Base-by-base conservation (phyloP, 225 moss, liverwort and hornwort genomes). In the Straminergon stramineum region DNA sequence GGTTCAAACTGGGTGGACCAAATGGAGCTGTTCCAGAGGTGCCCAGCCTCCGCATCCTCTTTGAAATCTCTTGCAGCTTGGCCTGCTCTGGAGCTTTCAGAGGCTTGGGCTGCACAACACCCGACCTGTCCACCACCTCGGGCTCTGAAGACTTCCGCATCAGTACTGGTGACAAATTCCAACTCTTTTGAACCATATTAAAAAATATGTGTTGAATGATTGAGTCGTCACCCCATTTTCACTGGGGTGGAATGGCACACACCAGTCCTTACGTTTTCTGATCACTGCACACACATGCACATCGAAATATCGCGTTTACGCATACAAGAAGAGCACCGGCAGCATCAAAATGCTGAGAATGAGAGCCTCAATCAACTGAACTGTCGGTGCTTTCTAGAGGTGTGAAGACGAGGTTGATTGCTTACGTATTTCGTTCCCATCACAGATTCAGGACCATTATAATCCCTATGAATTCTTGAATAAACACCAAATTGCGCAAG, bases 71-170 rank as follows among this genome's bases (percentile, higher is more conserved):
- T 53, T 86, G 88, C 74, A 90, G 15, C 90, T 90, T 91, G 22
- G 56, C 45, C 55, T 53, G 58, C 78, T 80, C 88, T 63, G 88
- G 32, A 81, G 82, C 45, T 66, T 69, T 84, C 83, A 62, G 88
- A 90, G 77, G 17, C 55, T 79, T 86, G 19, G 84, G 26, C 61
- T 61, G 74, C 45, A 39, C 53, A 61, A 30, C 66, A 81, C 37
- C 77, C 60, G 81, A 75, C 67, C 81, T 81, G 75, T 68, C 68
- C 81, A 53, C 70, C 69, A 57, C 87, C 77, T 89, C 90, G 28
- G 35, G 48, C 71, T 89, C 88, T 8, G 78, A 78, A 76, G 65
- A 85, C n/a, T 85, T 85, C 69, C 86, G 89, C 92, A 93, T 90
- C 89, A 92, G 52, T 56, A 56, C 79, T 64, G 74, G 74, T 32